Evolutionary conservation across 139 green algal species (phyloP), one percentile per base, ranked within the genome.

Genomic region (Tetratostichococcus sp.): DNA sequence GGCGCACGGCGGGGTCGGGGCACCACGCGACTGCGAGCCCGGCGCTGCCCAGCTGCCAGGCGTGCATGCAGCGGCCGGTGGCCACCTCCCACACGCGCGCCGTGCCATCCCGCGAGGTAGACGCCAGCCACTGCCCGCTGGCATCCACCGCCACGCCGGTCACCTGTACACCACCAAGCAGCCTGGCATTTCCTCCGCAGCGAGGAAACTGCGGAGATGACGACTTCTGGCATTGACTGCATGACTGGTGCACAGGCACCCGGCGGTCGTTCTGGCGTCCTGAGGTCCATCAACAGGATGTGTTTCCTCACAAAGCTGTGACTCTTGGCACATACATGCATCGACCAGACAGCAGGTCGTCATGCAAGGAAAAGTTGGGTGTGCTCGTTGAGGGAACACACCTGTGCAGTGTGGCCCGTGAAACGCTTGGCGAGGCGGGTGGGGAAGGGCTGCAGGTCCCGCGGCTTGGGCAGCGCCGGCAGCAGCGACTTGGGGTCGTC

Each of bases 371-470:
- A 50, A 50, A 6, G 11, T 50, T 50, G 8, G 39, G 8, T 50
- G 6, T 50, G 39, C 39, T 50, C n/a, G n/a, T n/a, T n/a, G n/a
- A n/a, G n/a, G 69, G 30, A 4, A 31, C 75, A 28, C 73, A 96
- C 90, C 66, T 82, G 82, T 65, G 75, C 84, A 0, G 31, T 80
- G 84, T 98, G 95, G 21, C 95, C 95, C n/a, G 59, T 65, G 86
- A 88, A 98, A 2, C 75, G 73, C 28, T 97, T 70, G 1, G 84
- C 82, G 11, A 97, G 85, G 30, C 81, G 83, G 35, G 84, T 93
- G 25, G 95, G 95, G 87, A 97, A 98, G 72, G 95, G 95, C 77
- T 94, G 89, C 82, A 98, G 86, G 81, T 98, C 94, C 6, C 75
- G 80, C 0, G 95, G 95, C 83, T 94, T 96, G 30, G 95, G 95